Conservation (phyloP, 345 rosid genomes). For the Gynandropsis gynandra region DNA sequence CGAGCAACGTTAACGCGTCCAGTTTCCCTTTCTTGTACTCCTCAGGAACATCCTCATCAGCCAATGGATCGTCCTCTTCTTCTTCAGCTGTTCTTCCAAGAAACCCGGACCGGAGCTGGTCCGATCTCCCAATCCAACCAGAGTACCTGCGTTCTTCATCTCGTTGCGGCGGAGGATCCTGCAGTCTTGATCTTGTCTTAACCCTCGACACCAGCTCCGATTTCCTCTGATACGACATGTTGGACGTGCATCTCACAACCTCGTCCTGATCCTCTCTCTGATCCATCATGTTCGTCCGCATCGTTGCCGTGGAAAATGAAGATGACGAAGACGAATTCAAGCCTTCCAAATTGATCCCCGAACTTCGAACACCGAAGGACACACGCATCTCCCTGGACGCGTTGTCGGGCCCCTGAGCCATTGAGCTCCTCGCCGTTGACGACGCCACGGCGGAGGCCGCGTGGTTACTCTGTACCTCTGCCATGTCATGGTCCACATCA, state of each 20-base stretch:
- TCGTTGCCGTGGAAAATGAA: constrained; percentile 24
- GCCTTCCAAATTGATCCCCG: constrained; percentile 21
- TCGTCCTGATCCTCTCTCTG: constrained; percentile 25
- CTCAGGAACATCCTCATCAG: constrained; percentile 67
- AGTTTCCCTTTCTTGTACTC: constrained; percentile 36
- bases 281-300: constrained; percentile 10
- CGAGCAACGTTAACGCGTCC: constrained; percentile 41
- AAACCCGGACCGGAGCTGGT: constrained; percentile 44
- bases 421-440: neutral
- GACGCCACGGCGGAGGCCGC: neutral
- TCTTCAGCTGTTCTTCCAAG: constrained; percentile 35
- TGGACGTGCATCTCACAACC: constrained; percentile 42
- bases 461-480: constrained; percentile 29
- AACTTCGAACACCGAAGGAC: constrained; percentile 37
- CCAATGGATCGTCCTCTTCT: constrained; percentile 62
- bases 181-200: constrained; percentile 65
- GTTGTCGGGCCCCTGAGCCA: neutral
- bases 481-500: constrained; percentile 40
- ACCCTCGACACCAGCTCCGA: constrained; percentile 34
- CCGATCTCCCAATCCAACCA: constrained; percentile 45
- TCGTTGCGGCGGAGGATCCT: constrained; percentile 40
- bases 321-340: constrained; percentile 6
- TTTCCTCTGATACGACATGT: constrained; percentile 28
- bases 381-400: constrained; percentile 39
- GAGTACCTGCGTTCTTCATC: constrained; percentile 36